Evolutionary conservation across 192 early-diverging fungal species (phyloP).

Genomic region (Coemansia sp.): DNA sequence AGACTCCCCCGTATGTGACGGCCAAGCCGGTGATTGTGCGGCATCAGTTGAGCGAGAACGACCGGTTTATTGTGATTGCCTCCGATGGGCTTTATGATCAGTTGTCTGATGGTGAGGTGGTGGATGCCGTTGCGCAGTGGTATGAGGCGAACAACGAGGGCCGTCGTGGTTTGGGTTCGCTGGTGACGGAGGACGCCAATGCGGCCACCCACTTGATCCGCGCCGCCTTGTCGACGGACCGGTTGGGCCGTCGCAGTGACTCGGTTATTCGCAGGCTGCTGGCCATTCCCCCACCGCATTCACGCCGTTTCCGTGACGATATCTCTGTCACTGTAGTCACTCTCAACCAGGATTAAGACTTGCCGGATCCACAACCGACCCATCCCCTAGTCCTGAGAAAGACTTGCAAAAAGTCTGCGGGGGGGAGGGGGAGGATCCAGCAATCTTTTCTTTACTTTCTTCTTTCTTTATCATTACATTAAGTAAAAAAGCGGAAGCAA

Average conservation of each 20-base stretch:
- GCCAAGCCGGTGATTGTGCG: conserved; percentile 64
- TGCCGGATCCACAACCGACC: no score
- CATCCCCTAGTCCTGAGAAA: no score
- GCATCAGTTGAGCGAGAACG: conserved; percentile 54
- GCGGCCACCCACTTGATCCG: conserved; percentile 69
- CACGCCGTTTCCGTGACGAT: conserved; percentile 72
- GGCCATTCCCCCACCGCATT: conserved; percentile 57
- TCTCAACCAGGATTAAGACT: conserved; percentile 21
- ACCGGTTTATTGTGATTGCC: conserved; percentile 72
- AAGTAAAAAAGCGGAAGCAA: no score
- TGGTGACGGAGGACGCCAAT: conserved; percentile 50
- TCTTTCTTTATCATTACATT: no score
- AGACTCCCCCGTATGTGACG: conserved; percentile 69
- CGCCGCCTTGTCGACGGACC: conserved; percentile 49
- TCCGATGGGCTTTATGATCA: conserved; percentile 81
- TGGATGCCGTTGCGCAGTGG: conserved; percentile 36
- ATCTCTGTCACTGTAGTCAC: conserved; percentile 68
- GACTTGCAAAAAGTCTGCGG: no score
- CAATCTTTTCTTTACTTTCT: no score
- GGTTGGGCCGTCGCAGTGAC: conserved; percentile 55
- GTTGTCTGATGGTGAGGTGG: conserved; percentile 58
- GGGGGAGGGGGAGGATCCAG: no score
- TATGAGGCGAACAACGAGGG: conserved; percentile 24
- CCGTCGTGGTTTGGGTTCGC: not conserved
- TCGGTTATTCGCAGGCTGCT: conserved; percentile 57